Evolutionary conservation across 1,284 basidiomycete genomes (phyloP), one percentile per base, ranked within the genome.

Genomic region (Pseudozyma pruni): DNA sequence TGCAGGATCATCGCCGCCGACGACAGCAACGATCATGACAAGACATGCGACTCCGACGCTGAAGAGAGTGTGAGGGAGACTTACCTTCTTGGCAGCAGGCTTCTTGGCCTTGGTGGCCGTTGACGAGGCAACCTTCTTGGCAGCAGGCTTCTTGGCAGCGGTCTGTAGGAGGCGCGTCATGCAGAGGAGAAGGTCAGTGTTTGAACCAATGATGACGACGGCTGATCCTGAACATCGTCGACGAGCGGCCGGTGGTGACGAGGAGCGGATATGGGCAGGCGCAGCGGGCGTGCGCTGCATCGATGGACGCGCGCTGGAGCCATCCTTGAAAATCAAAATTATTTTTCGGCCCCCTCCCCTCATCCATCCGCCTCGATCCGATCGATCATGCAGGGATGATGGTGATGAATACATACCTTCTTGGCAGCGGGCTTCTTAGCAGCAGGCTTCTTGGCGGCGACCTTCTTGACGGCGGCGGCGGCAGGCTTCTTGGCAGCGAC

Each of bases 401-500:
- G 49, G 41, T 7, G 32, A 56, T 20, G 31, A 23, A 14, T 23
- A 62, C 62, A 60, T 54, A 70, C 72, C 74, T 78, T 78, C 62
- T 63, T 50, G 61, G 44, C 50, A 74, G 78, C 79, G 39, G 73
- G 47, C 66, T 72, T 71, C 66, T 68, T 47, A 68, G 48, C 49
- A 57, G 78, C 80, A 38, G 72, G 51, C 66, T 74, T 73, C 64
- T 72, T 78, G 17, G 81, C 74, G 9, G 78, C 76, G n/a, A 74
- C 72, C 88, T 91, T 89, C 80, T 74, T 77, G 25, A 67, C 37
- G 19, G 70, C 55, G 61, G 71, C 37, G 19, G 70, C 55, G 61
- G 79, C 80, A 29, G 72, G 50, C 68, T 76, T 76, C 67, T 74
- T 78, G 37, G 56, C 74, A 83, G 86, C 83, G 81, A 87, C 81